Evolutionary conservation across 441 rosid genomes (phyloP).

Genomic region (Syzygium malaccense): DNA sequence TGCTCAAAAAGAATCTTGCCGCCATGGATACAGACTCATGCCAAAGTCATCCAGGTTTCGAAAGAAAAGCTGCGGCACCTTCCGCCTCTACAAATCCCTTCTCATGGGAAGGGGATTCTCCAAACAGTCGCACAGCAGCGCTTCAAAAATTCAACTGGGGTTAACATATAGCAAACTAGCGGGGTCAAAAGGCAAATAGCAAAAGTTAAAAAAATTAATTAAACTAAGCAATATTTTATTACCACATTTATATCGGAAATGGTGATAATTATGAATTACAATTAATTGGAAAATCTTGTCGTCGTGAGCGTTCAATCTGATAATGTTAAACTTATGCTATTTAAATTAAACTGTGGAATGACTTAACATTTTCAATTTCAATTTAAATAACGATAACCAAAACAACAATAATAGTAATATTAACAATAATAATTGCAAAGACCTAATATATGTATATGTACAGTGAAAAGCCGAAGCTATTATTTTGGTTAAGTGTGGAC

Average conservation of each 20-base stretch:
- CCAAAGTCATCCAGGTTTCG: neutral
- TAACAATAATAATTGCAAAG: neutral
- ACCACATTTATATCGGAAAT: neutral
- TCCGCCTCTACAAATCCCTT: neutral
- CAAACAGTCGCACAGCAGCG: neutral
- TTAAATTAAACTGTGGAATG: neutral
- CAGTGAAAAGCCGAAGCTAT: neutral
- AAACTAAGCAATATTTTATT: neutral
- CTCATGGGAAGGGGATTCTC: neutral
- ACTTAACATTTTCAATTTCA: neutral
- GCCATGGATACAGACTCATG: neutral
- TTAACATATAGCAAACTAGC: slow-evolving; percentile 28
- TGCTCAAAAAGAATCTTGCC: neutral
- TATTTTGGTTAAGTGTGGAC: neutral
- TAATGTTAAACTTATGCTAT: accelerated
- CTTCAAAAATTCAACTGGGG: neutral
- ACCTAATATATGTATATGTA: neutral
- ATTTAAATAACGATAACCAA: neutral
- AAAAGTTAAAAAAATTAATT: neutral
- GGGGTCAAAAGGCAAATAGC: slow-evolving; percentile 20
- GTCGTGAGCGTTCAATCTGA: neutral
- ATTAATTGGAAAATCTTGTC: neutral
- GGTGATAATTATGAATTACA: neutral
- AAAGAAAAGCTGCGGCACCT: neutral
- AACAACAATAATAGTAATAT: neutral